phyloP scores from a whole-genome alignment of 2,329 filamentous ascomycete species.

The Aspergillus ibericus region DNA sequence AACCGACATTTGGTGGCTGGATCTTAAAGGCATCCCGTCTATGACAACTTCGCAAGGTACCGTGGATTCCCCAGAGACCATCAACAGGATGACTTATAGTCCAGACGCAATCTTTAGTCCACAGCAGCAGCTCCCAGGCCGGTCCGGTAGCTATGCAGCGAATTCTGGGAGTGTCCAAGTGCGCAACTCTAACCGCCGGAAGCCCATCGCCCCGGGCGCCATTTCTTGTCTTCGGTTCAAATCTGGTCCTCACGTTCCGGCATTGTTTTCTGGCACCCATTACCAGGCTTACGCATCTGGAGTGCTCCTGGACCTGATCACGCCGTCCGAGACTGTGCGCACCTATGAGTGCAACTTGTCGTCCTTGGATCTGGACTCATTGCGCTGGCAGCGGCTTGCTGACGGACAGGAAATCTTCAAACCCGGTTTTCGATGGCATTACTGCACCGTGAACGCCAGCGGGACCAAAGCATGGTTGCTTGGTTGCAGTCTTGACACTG shows the following conservation, averaged over 20 bases:
- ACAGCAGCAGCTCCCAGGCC: slow-evolving; percentile 36
- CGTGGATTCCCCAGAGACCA: slow-evolving; percentile 42
- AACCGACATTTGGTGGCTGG: slow-evolving; percentile 95
- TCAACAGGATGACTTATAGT: slow-evolving; percentile 38
- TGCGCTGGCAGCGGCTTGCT: slow-evolving; percentile 93
- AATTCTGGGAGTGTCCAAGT: slow-evolving; percentile 65
- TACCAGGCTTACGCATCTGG: slow-evolving; percentile 95
- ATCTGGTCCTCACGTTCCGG: slow-evolving; percentile 80
- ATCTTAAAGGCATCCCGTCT: slow-evolving; percentile 85
- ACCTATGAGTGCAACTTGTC: slow-evolving; percentile 87
- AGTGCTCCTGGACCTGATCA: slow-evolving; percentile 89
- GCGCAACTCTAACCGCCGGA: slow-evolving; percentile 51
- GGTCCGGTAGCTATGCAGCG: slow-evolving; percentile 65
- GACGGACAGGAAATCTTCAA: slow-evolving; percentile 94
- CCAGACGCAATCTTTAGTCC: slow-evolving; percentile 38
- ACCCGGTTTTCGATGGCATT: slow-evolving; percentile 93
- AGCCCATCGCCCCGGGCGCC: slow-evolving; percentile 71
- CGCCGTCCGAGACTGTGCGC: slow-evolving; percentile 82
- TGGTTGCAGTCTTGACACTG: slow-evolving; percentile 78
- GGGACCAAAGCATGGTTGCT: slow-evolving; percentile 96
- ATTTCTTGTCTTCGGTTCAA: slow-evolving; percentile 90
- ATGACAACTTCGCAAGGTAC: slow-evolving; percentile 62
- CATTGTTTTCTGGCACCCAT: slow-evolving; percentile 86
- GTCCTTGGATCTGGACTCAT: slow-evolving; percentile 77
- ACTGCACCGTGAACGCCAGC: slow-evolving; percentile 92